These are phyloP conservation scores for Blastomyces silverae DNA, from an alignment of 2,329 filamentous ascomycete species.

Conservation along the genomic window DNA sequence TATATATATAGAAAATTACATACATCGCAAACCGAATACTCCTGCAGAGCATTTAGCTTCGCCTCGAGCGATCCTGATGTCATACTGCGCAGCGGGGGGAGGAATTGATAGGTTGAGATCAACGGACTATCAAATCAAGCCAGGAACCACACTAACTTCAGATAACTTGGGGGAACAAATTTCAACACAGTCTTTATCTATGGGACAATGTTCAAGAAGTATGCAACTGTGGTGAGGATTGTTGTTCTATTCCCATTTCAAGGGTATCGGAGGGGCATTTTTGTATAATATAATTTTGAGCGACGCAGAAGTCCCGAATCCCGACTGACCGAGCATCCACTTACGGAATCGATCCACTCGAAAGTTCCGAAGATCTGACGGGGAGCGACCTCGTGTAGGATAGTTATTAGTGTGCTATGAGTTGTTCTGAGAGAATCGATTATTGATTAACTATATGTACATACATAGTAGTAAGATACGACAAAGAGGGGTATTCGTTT, in stretches of 20 bases:
- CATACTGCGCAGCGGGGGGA: conserved; percentile 15
- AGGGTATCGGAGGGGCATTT: neutral
- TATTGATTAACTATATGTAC: neutral
- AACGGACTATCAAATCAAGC: neutral
- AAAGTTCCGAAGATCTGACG: neutral
- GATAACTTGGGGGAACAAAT: neutral
- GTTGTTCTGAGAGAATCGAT: neutral
- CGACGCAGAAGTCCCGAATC: neutral
- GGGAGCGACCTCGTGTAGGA: neutral
- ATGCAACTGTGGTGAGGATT: neutral
- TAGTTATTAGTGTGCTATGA: neutral
- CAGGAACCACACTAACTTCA: neutral
- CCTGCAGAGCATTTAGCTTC: conserved; percentile 30
- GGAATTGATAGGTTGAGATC: neutral
- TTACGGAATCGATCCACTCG: neutral
- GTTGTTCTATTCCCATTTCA: neutral
- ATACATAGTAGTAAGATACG: too few relatives aligned
- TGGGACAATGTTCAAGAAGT: neutral
- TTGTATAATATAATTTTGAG: neutral
- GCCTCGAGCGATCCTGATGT: conserved; percentile 33
- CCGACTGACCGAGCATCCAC: conserved; percentile 5
- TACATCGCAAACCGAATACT: conserved; percentile 43
- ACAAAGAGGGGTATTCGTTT: too few relatives aligned
- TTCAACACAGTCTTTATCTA: neutral
- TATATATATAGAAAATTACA: conserved; percentile 11